Evolutionary conservation across 495 filamentous ascomycete genomes (phyloP).

Genomic region (Darksidea phi): DNA sequence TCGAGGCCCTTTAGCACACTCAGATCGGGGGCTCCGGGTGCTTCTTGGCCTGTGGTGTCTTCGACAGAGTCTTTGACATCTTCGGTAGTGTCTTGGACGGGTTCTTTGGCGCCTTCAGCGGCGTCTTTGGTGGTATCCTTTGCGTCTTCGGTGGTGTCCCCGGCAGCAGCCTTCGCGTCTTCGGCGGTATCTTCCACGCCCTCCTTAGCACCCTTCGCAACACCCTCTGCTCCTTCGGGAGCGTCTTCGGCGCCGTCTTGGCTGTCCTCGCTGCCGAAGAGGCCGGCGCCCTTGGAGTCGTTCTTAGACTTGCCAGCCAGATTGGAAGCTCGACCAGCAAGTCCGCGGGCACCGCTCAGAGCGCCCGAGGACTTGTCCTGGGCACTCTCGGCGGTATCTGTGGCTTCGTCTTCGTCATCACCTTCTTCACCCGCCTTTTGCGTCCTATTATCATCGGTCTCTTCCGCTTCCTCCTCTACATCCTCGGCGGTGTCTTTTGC

Average conservation of each 20-base stretch:
- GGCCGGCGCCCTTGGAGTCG: conserved; percentile 21
- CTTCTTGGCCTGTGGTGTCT: conserved; percentile 35
- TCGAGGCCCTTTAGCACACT: conserved; percentile 57
- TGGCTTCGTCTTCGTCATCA: conserved; percentile 37
- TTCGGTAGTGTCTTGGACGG: conserved; percentile 29
- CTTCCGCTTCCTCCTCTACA: conserved; percentile 32
- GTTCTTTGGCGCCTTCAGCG: conserved; percentile 35
- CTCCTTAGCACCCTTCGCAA: conserved; percentile 11
- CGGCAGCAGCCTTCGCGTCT: conserved; percentile 12
- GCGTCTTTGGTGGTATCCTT: conserved; percentile 36
- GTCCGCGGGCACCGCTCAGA: conserved; percentile 37
- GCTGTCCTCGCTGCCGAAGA: conserved; percentile 22
- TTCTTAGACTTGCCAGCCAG: conserved; percentile 26
- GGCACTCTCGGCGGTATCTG: conserved; percentile 25
- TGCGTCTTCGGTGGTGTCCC: conserved; percentile 2
- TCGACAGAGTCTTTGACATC: conserved; percentile 36
- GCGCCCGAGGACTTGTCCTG: conserved; percentile 15
- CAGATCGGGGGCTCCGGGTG: conserved; percentile 46
- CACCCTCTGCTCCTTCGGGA: conserved; percentile 7
- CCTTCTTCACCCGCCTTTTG: conserved; percentile 44
- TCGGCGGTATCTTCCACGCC: conserved; percentile 27
- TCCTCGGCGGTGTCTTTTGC: conserved; percentile 40
- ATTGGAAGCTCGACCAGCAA: conserved; percentile 39
- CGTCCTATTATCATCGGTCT: conserved; percentile 38
- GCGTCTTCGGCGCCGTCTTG: conserved; percentile 22